phyloP scores from a whole-genome alignment of 2,329 filamentous ascomycete genomes.

The Drechslerella dactyloides region DNA sequence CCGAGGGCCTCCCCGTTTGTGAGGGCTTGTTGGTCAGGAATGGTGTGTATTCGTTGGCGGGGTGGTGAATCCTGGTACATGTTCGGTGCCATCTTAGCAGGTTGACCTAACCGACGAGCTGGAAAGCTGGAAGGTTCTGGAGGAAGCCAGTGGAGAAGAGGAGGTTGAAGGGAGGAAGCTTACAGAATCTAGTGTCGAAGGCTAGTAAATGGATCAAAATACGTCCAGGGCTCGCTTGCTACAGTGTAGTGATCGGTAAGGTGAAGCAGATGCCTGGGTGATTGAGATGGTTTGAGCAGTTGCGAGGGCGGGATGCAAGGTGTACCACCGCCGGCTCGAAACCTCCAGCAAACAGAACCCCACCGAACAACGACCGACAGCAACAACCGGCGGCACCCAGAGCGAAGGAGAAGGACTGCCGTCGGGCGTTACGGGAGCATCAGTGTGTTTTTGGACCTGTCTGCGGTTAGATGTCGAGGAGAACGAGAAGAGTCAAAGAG shows the following conservation, averaged over 20 bases:
- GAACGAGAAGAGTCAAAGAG: not conserved
- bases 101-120: conserved; percentile 11
- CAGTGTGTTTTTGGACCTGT: conserved; percentile 1
- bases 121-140: conserved; percentile 22
- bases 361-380: conserved; percentile 10
- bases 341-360: not conserved
- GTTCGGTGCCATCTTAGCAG: conserved; percentile 38
- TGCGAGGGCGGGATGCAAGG: conserved; percentile 14
- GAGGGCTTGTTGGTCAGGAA: conserved; percentile 37
- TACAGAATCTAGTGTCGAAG: conserved; percentile 14
- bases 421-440: not conserved
- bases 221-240: not conserved
- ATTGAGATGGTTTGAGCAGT: conserved; percentile 35
- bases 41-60: conserved; percentile 42
- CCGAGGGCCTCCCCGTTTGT: conserved; percentile 23
- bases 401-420: not conserved
- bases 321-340: not conserved
- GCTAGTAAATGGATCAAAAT: not conserved
- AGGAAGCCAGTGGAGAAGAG: conserved; percentile 9
- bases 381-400: conserved; percentile 8
- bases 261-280: conserved; percentile 12
- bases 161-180: conserved; percentile 20
- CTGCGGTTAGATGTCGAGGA: not conserved
- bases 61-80: conserved; percentile 41
- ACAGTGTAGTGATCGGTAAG: not conserved